These are phyloP conservation scores for Eucalyptus tenuipes DNA, from an alignment of 345 rosid species.

Conservation along the genomic window DNA sequence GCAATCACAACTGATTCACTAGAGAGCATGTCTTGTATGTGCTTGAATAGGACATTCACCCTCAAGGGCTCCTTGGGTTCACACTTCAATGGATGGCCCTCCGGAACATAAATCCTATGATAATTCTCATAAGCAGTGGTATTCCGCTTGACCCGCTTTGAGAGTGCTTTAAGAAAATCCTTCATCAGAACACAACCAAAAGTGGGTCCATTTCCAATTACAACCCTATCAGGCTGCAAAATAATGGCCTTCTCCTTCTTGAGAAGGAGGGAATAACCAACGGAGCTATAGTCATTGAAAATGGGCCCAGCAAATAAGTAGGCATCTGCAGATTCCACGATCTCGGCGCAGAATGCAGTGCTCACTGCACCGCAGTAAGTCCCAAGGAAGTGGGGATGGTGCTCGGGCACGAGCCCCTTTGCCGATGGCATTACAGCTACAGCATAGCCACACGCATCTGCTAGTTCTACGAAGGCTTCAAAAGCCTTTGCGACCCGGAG, in stretches of 20 bases:
- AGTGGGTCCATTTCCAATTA: slow-evolving; percentile 54
- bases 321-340: slow-evolving; percentile 80
- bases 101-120: slow-evolving; percentile 62
- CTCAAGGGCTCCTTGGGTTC: slow-evolving; percentile 53
- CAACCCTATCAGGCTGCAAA: slow-evolving; percentile 61
- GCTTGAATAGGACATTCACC: slow-evolving; percentile 59
- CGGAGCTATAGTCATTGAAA: slow-evolving; percentile 72
- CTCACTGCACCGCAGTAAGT: slow-evolving; percentile 84
- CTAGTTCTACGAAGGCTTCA: slow-evolving; percentile 47
- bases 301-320: slow-evolving; percentile 77
- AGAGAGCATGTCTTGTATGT: slow-evolving; percentile 61
- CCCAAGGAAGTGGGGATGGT: slow-evolving; percentile 68
- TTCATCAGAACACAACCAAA: slow-evolving; percentile 75
- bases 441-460: slow-evolving; percentile 53
- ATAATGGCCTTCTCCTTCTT: slow-evolving; percentile 80
- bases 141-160: slow-evolving; percentile 41
- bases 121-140: slow-evolving; percentile 59
- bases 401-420: slow-evolving; percentile 67
- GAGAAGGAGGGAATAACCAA: slow-evolving; percentile 73
- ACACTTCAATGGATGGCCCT: slow-evolving; percentile 35
- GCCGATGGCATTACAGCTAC: slow-evolving; percentile 68
- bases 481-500: slow-evolving; percentile 44
- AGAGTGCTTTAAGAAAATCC: slow-evolving; percentile 50
- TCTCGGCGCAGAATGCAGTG: slow-evolving; percentile 67
- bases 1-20: slow-evolving; percentile 65